phyloP scores from a whole-genome alignment of 2,329 filamentous ascomycete species.

The Colletotrichum zoysiae region DNA sequence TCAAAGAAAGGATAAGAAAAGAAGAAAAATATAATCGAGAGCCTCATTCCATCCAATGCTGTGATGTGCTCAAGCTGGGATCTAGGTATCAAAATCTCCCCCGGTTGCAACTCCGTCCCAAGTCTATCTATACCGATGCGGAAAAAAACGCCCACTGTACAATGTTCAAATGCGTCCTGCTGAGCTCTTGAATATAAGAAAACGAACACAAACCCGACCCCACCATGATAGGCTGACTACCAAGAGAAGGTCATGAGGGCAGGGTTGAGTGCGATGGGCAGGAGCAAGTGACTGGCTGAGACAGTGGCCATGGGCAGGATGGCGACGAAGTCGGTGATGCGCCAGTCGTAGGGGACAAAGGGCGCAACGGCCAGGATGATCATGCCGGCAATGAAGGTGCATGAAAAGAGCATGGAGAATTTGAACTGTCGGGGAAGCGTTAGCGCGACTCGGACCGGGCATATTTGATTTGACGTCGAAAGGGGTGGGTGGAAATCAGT shows the following conservation, averaged over 20 bases:
- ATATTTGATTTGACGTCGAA: not conserved
- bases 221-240: conserved; percentile 56
- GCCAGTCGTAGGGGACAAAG: conserved; percentile 75
- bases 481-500: conserved; percentile 45
- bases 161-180: conserved; percentile 25
- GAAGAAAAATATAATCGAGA: conserved; percentile 13
- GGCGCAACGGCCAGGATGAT: conserved; percentile 72
- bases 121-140: conserved; percentile 40
- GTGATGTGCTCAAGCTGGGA: conserved; percentile 29
- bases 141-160: conserved; percentile 34
- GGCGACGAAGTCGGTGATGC: conserved; percentile 78
- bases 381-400: conserved; percentile 71
- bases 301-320: conserved; percentile 82
- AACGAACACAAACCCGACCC: conserved; percentile 1
- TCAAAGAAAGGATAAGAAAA: not conserved
- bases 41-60: conserved; percentile 16
- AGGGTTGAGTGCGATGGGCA: conserved; percentile 82
- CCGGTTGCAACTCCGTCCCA: conserved; percentile 36
- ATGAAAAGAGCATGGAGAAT: conserved; percentile 74
- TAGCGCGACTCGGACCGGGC: conserved; percentile 21
- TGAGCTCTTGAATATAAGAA: conserved; percentile 10
- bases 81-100: conserved; percentile 37
- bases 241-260: conserved; percentile 84
- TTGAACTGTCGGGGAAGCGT: conserved; percentile 68
- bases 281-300: conserved; percentile 75